Evolutionary conservation across 352 stramenopile species (phyloP).

Genomic region (Globisporangium middletonii): DNA sequence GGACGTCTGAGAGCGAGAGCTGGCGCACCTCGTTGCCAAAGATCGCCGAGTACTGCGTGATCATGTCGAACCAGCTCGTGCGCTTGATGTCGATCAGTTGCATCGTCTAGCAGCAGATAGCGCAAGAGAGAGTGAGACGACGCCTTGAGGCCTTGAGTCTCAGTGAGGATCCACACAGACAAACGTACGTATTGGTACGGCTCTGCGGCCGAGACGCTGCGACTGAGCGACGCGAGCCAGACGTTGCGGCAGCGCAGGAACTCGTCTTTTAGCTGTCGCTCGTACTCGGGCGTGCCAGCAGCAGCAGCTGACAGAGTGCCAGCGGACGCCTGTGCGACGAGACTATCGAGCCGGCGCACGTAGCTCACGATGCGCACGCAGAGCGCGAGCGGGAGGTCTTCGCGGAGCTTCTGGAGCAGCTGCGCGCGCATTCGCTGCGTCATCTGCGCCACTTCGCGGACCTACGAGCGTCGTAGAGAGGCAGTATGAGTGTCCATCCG

Average conservation of each 20-base stretch:
- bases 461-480: conserved; percentile 9
- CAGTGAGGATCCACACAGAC: background rate
- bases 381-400: conserved; percentile 72
- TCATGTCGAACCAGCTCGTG: conserved; percentile 88
- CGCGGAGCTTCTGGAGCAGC: conserved; percentile 76
- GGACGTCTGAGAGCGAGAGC: too few relatives aligned
- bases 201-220: conserved; percentile 44
- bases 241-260: conserved; percentile 74
- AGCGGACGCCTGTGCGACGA: conserved; percentile 16
- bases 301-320: conserved; percentile 6
- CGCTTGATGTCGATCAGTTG: conserved; percentile 86
- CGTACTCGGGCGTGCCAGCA: conserved; percentile 51
- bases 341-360: conserved; percentile 61
- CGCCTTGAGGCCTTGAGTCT: too few relatives aligned
- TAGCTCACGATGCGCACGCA: conserved; percentile 81
- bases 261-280: conserved; percentile 79
- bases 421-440: conserved; percentile 53
- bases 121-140: background rate
- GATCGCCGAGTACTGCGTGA: conserved; percentile 89
- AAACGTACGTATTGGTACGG: conserved; percentile 77
- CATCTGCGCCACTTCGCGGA: conserved; percentile 66
- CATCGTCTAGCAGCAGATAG: conserved; percentile 37
- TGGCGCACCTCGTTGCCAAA: conserved; percentile 69
- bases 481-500: background rate
- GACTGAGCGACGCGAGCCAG: conserved; percentile 65